phyloP scores from a whole-genome alignment of 805 yeast species.

The Nakazawaea populi region DNA sequence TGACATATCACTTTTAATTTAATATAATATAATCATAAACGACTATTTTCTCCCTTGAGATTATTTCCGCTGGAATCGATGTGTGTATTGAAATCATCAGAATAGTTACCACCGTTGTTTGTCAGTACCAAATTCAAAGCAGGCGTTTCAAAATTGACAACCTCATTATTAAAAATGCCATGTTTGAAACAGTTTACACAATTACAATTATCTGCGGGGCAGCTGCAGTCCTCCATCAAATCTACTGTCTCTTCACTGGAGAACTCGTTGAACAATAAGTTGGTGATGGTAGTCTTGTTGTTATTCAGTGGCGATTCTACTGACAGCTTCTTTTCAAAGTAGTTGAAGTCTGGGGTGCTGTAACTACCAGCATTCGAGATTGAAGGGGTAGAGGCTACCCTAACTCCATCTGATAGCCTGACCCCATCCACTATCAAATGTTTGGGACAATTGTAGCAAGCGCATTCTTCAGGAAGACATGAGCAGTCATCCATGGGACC shows the following conservation, averaged over 20 bases:
- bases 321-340: background rate
- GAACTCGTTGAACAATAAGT: constrained; percentile 6
- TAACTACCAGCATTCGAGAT: background rate
- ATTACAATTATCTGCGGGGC: constrained; percentile 25
- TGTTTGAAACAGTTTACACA: constrained; percentile 27
- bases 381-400: constrained; percentile 12
- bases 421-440: constrained; percentile 28
- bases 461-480: constrained; percentile 26
- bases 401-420: constrained; percentile 21
- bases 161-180: constrained; percentile 15
- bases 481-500: constrained; percentile 19
- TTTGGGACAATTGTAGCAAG: constrained; percentile 26
- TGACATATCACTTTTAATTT: background rate
- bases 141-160: constrained; percentile 7
- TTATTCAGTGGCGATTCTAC: background rate
- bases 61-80: no score
- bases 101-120: background rate
- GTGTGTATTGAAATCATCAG: background rate
- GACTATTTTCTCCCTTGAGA: no score
- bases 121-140: constrained; percentile 1
- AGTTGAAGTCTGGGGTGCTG: background rate
- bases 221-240: constrained; percentile 19
- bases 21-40: no score
- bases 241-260: constrained; percentile 3
- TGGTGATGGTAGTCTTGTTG: background rate